Evolutionary conservation across 1,139 yeast genomes (phyloP).

Genomic region (Pichia sp.): DNA sequence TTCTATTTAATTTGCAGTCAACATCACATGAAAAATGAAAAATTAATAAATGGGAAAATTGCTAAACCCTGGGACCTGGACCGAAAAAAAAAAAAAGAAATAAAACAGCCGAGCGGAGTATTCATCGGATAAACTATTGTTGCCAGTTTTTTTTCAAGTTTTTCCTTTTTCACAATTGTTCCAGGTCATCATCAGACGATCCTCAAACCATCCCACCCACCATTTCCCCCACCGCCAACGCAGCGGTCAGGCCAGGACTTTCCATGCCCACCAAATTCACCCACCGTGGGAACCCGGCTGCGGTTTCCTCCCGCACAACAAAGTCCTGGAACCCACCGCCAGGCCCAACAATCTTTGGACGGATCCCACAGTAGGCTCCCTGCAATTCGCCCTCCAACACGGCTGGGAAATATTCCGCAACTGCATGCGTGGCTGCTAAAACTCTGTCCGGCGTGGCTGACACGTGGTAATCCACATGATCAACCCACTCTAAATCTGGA

Average conservation of each 20-base stretch:
- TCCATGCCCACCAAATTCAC: slow-evolving; percentile 78
- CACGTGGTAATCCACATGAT: slow-evolving; percentile 23
- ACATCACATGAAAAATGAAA: no score
- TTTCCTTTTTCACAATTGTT: no score
- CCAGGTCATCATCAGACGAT: no score
- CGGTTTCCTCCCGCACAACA: slow-evolving; percentile 55
- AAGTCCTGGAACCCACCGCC: slow-evolving; percentile 61
- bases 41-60: no score
- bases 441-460: slow-evolving; percentile 39
- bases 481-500: slow-evolving; percentile 83
- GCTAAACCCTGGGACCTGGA: no score
- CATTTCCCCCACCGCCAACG: slow-evolving; percentile 58
- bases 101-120: no score
- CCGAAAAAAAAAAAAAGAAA: no score
- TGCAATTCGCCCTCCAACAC: slow-evolving; percentile 41
- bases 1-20: no score
- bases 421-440: slow-evolving; percentile 48
- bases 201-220: background rate
- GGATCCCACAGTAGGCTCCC: slow-evolving; percentile 72
- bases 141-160: no score
- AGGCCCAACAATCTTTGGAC: slow-evolving; percentile 63
- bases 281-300: slow-evolving; percentile 45
- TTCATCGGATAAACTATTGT: no score
- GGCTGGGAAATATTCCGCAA: slow-evolving; percentile 60
- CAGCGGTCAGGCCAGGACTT: slow-evolving; percentile 81